A percentile compares a stretch with the other conserved stretches of the same genome.
Evolutionary conservation across 768 basidiomycete species (phyloP).

Genomic region (Royoungia palumana): DNA sequence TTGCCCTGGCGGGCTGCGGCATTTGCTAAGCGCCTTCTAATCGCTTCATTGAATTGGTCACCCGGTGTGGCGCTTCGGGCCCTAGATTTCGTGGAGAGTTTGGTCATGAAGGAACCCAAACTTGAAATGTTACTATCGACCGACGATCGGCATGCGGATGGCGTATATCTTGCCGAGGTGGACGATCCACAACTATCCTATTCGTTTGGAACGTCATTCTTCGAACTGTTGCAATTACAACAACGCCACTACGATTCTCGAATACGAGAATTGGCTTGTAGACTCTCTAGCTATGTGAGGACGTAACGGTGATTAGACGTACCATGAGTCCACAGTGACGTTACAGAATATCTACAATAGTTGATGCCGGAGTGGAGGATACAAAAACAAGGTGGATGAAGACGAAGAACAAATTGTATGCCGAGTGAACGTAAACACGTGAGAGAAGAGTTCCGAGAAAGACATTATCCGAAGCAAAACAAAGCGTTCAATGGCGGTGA

Average conservation of each 20-base stretch:
- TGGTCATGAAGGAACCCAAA: constrained; percentile 75
- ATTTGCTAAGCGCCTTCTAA: constrained; percentile 89
- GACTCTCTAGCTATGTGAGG: constrained; percentile 46
- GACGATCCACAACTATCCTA: constrained; percentile 86
- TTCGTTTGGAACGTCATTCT: constrained; percentile 82
- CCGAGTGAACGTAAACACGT: constrained; percentile 7
- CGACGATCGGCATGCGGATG: constrained; percentile 81
- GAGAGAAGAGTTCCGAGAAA: constrained; percentile 23
- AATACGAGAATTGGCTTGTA: constrained; percentile 65
- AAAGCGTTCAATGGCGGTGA: constrained; percentile 22
- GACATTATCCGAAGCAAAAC: constrained; percentile 30
- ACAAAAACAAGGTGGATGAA: constrained; percentile 23
- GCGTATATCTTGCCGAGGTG: constrained; percentile 78
- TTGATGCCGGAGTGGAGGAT: constrained; percentile 17
- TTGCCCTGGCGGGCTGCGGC: constrained; percentile 81
- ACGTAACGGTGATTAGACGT: constrained; percentile 31
- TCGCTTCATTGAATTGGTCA: constrained; percentile 79
- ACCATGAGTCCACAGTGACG: constrained; percentile 26
- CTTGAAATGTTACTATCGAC: constrained; percentile 83
- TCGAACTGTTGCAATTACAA: constrained; percentile 71
- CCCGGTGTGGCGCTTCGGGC: constrained; percentile 59
- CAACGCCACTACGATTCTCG: constrained; percentile 60
- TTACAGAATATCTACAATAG: constrained; percentile 35
- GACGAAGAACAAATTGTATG: constrained; percentile 15
- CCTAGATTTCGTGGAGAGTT: constrained; percentile 66